These are phyloP conservation scores for Neurospora sp. DNA, from an alignment of 495 filamentous ascomycete species.

Conservation along the genomic window DNA sequence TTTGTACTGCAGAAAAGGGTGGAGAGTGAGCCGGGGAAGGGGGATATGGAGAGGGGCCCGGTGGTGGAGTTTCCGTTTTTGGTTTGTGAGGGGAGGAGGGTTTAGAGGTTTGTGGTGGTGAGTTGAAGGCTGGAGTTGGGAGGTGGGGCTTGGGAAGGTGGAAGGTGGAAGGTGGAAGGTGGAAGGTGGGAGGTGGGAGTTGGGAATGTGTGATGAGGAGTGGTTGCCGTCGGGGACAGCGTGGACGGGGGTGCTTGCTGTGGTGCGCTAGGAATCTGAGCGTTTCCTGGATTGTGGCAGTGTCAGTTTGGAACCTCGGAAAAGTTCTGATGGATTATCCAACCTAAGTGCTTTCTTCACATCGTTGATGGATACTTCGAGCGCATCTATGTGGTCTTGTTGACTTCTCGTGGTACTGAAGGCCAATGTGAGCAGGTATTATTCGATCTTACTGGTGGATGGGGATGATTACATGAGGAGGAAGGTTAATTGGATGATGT, in stretches of 20 bases:
- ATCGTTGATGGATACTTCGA: background rate
- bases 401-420: background rate
- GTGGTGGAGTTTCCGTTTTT: slow-evolving; percentile 41
- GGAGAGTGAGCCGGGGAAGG: slow-evolving; percentile 26
- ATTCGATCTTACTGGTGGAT: background rate
- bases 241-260: background rate
- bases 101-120: no score
- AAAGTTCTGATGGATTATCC: background rate
- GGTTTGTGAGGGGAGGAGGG: slow-evolving; percentile 33
- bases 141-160: no score
- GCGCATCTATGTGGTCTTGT: background rate
- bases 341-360: background rate
- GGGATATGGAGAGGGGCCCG: slow-evolving; percentile 13
- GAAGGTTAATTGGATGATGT: background rate
- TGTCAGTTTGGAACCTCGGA: background rate
- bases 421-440: background rate
- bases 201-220: no score
- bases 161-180: no score
- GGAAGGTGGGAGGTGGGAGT: no score
- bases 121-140: no score
- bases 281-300: background rate
- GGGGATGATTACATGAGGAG: background rate
- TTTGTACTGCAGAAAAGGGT: slow-evolving; percentile 39
- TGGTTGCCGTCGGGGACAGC: no score
- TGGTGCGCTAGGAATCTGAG: background rate